Base-by-base conservation (phyloP, 2,329 filamentous ascomycete genomes). In the Ramichloridium luteum region DNA sequence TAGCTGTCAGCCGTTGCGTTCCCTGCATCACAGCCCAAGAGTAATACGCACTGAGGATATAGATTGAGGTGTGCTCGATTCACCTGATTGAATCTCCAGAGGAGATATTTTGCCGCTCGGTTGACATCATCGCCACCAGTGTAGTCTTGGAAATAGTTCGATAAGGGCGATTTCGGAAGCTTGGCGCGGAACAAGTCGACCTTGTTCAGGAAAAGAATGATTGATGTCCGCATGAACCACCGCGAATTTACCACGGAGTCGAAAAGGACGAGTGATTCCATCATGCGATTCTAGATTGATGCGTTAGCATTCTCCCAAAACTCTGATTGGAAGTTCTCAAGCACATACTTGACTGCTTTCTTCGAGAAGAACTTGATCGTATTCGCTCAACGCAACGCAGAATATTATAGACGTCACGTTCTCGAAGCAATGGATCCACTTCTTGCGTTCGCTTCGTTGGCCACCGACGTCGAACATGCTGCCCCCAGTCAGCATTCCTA, bases 321-420 rank as follows among this genome's bases (percentile, higher is more conserved):
- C 32, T 45, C 51, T 42, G 17, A 27, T 27, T 25, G 8, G 6
- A 8, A 14, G 16, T 17, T 10, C 9, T 20, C 8, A 15, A 16
- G 13, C 31, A 54, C 70, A 46, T 72, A 90, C 86, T 69, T 96
- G 90, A 54, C 88, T 94, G 60, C 83, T 93, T 61, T 96, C 90
- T 61, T 98, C 90, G 25, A 98, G 67, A 32, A 98, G 66, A 4
- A 94, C 88, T 61, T 98, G 90, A 53, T 98, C 90, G 57, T 98
- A 98, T 61, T 98, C 90, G 64, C 86, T 96, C 47, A 98, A 64
- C 11, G 90, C 90, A 40, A 98, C 90, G 54, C 90, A 98, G 61
- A 98, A 98, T 47, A 98, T 98, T 58, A 98, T 98, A 3, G 90
- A 96, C 26, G 90, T 98, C 50, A 98, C 90, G 51, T 94, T 93